Percentiles rank a stretch among this genome's conserved stretches.
Conservation (phyloP, 1,284 basidiomycete species). For the Ustilago vetiveriae region DNA sequence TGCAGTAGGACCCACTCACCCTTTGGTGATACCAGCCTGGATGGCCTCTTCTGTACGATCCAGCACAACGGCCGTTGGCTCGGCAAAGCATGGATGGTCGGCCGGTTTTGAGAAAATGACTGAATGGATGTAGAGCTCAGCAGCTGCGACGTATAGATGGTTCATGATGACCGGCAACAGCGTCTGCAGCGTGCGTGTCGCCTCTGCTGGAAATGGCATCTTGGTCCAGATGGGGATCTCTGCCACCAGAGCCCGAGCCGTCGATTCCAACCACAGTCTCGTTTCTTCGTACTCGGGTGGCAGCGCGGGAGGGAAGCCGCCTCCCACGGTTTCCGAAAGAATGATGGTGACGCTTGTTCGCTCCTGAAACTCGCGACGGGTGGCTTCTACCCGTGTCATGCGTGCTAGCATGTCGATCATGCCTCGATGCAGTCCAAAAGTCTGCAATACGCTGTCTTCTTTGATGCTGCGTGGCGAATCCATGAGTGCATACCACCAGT, state of each 20-base stretch:
- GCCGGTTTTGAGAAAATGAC: conserved; percentile 45
- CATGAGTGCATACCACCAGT: conserved; percentile 48
- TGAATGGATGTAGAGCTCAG: conserved; percentile 46
- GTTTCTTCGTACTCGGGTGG: conserved; percentile 48
- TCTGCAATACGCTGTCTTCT: conserved; percentile 43
- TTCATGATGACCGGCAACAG: conserved; percentile 38
- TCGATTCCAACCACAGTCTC: conserved; percentile 37
- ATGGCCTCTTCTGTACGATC: conserved; percentile 40
- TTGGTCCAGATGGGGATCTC: conserved; percentile 45
- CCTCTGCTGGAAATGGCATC: conserved; percentile 34
- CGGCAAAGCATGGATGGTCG: conserved; percentile 34
- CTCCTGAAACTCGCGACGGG: conserved; percentile 32
- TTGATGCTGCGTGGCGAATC: conserved; percentile 39
- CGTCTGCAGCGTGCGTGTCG: conserved; percentile 28
- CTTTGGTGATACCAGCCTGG: conserved; percentile 36
- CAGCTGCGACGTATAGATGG: conserved; percentile 39
- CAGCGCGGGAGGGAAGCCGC: conserved; percentile 21
- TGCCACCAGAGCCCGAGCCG: conserved; percentile 31
- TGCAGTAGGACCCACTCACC: too few species aligned
- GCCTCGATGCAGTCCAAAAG: conserved; percentile 39
- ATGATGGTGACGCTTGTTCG: conserved; percentile 37
- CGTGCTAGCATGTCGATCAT: conserved; percentile 46
- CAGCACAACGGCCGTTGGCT: conserved; percentile 32
- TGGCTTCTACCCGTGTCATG: conserved; percentile 43
- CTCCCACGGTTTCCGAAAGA: conserved; percentile 31